Evolutionary conservation across 2,329 filamentous ascomycete genomes (phyloP).

Genomic region (Talaromyces atroroseus): DNA sequence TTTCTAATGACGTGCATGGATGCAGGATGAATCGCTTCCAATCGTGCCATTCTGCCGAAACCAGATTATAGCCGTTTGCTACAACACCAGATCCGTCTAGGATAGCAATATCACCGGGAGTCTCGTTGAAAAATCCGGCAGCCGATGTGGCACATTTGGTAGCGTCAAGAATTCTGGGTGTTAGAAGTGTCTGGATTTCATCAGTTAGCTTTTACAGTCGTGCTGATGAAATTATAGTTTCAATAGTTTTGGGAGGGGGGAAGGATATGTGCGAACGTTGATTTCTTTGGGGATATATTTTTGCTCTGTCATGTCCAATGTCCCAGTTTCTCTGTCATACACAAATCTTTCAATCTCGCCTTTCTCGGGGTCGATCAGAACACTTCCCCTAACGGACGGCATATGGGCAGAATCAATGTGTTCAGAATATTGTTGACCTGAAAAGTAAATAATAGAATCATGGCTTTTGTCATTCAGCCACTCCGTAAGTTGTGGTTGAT

Average conservation of each 20-base stretch:
- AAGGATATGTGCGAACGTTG: neutral
- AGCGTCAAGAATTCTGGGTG: neutral
- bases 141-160: neutral
- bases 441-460: neutral
- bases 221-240: no score
- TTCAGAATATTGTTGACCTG: neutral
- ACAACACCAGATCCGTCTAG: neutral
- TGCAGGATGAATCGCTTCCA: conserved; percentile 9
- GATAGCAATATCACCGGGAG: conserved; percentile 5
- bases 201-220: neutral
- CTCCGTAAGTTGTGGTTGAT: neutral
- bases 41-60: conserved; percentile 9
- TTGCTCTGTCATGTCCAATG: neutral
- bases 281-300: neutral
- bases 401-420: neutral
- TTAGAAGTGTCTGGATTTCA: neutral
- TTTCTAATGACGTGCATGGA: neutral
- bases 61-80: conserved; percentile 5
- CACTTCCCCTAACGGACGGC: neutral
- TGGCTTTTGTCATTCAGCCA: neutral
- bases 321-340: conserved; percentile 5
- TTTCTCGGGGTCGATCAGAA: neutral
- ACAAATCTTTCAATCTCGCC: neutral
- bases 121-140: conserved; percentile 3
- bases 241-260: neutral